phyloP scores from a whole-genome alignment of 140 eudicot species.

The Flaveria floridana region DNA sequence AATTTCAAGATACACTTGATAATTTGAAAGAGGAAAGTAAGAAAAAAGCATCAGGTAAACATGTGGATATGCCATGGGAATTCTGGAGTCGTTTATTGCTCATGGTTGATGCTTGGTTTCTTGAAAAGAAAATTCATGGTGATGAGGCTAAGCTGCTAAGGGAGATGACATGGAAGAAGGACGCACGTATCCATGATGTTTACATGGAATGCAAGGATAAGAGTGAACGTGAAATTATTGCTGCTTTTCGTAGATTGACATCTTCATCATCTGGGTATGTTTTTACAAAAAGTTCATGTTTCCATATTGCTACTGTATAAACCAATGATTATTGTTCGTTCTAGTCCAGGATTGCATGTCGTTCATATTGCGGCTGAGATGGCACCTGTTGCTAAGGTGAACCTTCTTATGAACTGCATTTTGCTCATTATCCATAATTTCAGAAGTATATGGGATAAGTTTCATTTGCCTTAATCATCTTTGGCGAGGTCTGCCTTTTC shows the following conservation, averaged over 20 bases:
- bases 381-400: slow-evolving; percentile 99
- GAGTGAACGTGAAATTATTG: slow-evolving; percentile 58
- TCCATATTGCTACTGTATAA: slow-evolving; percentile 15
- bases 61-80: slow-evolving; percentile 75
- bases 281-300: background rate
- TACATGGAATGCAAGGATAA: slow-evolving; percentile 71
- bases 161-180: slow-evolving; percentile 84
- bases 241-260: slow-evolving; percentile 58
- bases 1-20: slow-evolving; percentile 76
- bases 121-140: slow-evolving; percentile 67
- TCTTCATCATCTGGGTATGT: slow-evolving; percentile 57
- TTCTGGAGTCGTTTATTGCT: slow-evolving; percentile 87
- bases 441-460: background rate
- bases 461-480: background rate
- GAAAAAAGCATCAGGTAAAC: slow-evolving; percentile 51
- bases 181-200: slow-evolving; percentile 59
- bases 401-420: slow-evolving; percentile 7
- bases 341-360: slow-evolving; percentile 79
- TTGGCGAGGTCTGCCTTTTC: background rate
- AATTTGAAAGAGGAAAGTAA: slow-evolving; percentile 72
- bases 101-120: slow-evolving; percentile 84
- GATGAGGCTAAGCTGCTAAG: slow-evolving; percentile 70
- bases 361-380: slow-evolving; percentile 96
- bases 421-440: background rate
- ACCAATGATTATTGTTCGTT: slow-evolving; percentile 33